phyloP scores from a whole-genome alignment of 805 yeast species.

The Hyphopichia homilentoma region DNA sequence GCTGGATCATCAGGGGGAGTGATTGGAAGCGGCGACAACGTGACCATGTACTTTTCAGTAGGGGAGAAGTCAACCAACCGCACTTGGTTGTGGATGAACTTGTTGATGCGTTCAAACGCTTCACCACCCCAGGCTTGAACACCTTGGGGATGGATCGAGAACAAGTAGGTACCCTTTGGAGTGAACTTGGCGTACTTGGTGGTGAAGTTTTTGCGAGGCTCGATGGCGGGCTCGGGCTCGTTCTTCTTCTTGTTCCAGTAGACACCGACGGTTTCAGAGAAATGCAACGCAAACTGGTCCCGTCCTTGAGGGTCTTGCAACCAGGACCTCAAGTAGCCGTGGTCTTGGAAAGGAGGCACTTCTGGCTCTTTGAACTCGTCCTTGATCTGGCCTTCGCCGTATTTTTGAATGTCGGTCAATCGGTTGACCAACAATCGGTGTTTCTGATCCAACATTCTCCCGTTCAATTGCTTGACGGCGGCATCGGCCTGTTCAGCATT shows the following conservation, averaged over 20 bases:
- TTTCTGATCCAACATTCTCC: conserved; percentile 89
- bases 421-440: conserved; percentile 85
- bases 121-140: conserved; percentile 95
- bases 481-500: conserved; percentile 63
- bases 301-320: conserved; percentile 82
- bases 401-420: conserved; percentile 77
- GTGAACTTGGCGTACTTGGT: conserved; percentile 85
- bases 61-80: conserved; percentile 91
- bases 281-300: conserved; percentile 84
- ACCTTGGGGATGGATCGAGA: conserved; percentile 91
- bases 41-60: conserved; percentile 82
- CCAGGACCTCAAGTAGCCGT: conserved; percentile 88
- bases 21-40: conserved; percentile 85
- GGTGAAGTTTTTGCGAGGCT: conserved; percentile 83
- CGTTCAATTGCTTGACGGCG: conserved; percentile 77
- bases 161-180: conserved; percentile 85
- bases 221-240: conserved; percentile 71
- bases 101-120: conserved; percentile 64
- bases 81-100: conserved; percentile 86
- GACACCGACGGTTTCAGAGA: conserved; percentile 75
- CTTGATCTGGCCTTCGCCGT: conserved; percentile 61
- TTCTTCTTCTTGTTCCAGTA: conserved; percentile 79
- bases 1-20: conserved; percentile 58
- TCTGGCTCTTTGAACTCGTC: conserved; percentile 68
- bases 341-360: conserved; percentile 65